Base-by-base conservation (phyloP, 495 filamentous ascomycete genomes). In the Xylaria acuta region DNA sequence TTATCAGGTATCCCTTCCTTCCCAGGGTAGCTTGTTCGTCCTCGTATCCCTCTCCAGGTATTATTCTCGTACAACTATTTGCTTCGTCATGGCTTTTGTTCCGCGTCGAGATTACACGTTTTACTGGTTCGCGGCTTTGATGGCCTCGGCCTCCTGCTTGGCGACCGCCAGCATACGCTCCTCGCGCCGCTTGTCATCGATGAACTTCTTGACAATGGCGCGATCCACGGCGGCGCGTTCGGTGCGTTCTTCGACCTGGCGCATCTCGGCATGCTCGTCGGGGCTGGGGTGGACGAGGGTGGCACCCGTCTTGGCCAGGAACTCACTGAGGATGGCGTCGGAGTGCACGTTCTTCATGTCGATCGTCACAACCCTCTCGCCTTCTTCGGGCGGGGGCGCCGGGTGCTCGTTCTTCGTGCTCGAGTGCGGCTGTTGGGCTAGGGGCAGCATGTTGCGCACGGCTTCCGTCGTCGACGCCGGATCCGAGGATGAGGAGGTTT, bases 241-340 rank as follows among this genome's bases (percentile, higher is more conserved):
- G 51, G 80, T 76, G 75, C 90, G 83, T 69, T 89, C 88, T 70
- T 90, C 88, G 53, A 93, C 77, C 71, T 91, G 86, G 71, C 80
- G 75, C 73, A 92, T 68, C 79, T 92, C 84, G 20, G 76, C 80
- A 76, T 86, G 75, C 72, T 97, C 93, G 73, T 89, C 86, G 12
- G 86, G 78, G 8, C 89, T 89, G 30, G 90, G 82, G 30, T 84
- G 72, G 3, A 97, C 80, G 27, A 82, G 82, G 62, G 84, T 81
- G 12, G 93, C 94, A 5, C 88, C 88, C 0, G 94, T 97, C 76
- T 90, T 81, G 27, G 84, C 80, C 70, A 94, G 76, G 36, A 99
- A 86, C 67, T 90, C 84, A 7, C 82, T 78, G 74, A 93, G 88
- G 71, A 99, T 98, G 60, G 89, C 82, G 14, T 81, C 79, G 34